phyloP scores from a whole-genome alignment of 1,284 basidiomycete species.

The Pseudozyma sp. region DNA sequence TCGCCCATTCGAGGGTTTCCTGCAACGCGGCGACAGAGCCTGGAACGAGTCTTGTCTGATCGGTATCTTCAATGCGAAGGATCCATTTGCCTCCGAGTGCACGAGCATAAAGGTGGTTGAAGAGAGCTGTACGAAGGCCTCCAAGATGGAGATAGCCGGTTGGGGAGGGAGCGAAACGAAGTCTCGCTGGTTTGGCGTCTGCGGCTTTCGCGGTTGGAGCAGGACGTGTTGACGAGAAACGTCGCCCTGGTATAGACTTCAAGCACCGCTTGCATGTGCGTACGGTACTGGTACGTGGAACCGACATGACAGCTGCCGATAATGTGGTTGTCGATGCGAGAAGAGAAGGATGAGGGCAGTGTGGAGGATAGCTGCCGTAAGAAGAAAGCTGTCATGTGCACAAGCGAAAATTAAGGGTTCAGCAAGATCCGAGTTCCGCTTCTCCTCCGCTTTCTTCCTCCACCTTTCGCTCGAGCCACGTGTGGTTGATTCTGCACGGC shows the following conservation, averaged over 20 bases:
- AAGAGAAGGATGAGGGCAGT: background rate
- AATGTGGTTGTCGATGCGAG: background rate
- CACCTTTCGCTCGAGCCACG: background rate
- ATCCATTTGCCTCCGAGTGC: constrained; percentile 88
- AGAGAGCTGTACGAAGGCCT: constrained; percentile 92
- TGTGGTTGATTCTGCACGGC: background rate
- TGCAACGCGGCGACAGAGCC: constrained; percentile 86
- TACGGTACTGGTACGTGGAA: background rate
- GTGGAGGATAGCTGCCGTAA: background rate
- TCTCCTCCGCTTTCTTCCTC: background rate
- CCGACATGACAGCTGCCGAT: too few relatives aligned
- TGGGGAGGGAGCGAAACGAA: constrained; percentile 96
- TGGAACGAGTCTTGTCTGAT: constrained; percentile 75
- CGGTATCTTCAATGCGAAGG: constrained; percentile 94
- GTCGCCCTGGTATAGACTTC: constrained; percentile 4
- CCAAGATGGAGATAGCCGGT: constrained; percentile 94
- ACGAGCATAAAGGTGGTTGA: constrained; percentile 87
- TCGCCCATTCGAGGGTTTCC: constrained; percentile 87
- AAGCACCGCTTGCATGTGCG: background rate
- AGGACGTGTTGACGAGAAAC: background rate
- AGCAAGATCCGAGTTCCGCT: constrained; percentile 3
- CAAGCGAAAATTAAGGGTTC: constrained; percentile 1
- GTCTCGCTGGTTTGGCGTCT: constrained; percentile 48
- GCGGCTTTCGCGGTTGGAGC: constrained; percentile 2
- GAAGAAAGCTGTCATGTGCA: constrained; percentile 1